Evolutionary conservation across 2,329 filamentous ascomycete genomes (phyloP).

Genomic region (Xylaria sp.): DNA sequence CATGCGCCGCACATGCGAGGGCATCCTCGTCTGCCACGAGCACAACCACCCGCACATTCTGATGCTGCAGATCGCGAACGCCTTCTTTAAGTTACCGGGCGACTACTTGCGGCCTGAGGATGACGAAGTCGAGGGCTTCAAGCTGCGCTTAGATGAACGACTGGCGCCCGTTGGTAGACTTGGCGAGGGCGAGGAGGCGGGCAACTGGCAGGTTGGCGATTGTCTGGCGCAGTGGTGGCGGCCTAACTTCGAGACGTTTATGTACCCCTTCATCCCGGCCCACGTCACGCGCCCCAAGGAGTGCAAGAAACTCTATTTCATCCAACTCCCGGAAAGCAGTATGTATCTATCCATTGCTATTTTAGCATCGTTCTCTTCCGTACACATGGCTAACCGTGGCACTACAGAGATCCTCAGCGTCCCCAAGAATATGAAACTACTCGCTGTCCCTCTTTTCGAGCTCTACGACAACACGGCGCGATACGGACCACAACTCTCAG

Average conservation of each 20-base stretch:
- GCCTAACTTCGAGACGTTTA: constrained; percentile 99
- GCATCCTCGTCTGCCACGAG: constrained; percentile 96
- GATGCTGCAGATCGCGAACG: constrained; percentile 99
- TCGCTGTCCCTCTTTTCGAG: constrained; percentile 95
- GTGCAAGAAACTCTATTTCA: constrained; percentile 98
- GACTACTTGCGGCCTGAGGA: constrained; percentile 91
- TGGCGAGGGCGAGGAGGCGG: constrained; percentile 80
- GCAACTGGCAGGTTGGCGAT: constrained; percentile 93
- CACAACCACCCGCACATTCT: constrained; percentile 98
- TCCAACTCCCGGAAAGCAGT: constrained; percentile 92
- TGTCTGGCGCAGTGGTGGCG: constrained; percentile 98
- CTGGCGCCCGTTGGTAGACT: constrained; percentile 89
- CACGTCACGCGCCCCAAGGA: constrained; percentile 97
- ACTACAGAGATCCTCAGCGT: constrained; percentile 85
- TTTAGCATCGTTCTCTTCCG: background rate
- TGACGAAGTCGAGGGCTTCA: constrained; percentile 95
- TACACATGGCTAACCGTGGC: constrained; percentile 28
- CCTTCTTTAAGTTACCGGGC: constrained; percentile 98
- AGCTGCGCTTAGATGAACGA: constrained; percentile 86
- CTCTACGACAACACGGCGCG: constrained; percentile 96
- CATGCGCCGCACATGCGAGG: constrained; percentile 97
- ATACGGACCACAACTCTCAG: constrained; percentile 94
- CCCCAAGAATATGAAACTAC: constrained; percentile 99
- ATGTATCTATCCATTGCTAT: constrained; percentile 44
- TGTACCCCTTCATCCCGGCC: constrained; percentile 97